Percentiles rank a stretch among this genome's conserved stretches.
Evolutionary conservation across 2,329 filamentous ascomycete species (phyloP).

Genomic region (Nemania sp.): DNA sequence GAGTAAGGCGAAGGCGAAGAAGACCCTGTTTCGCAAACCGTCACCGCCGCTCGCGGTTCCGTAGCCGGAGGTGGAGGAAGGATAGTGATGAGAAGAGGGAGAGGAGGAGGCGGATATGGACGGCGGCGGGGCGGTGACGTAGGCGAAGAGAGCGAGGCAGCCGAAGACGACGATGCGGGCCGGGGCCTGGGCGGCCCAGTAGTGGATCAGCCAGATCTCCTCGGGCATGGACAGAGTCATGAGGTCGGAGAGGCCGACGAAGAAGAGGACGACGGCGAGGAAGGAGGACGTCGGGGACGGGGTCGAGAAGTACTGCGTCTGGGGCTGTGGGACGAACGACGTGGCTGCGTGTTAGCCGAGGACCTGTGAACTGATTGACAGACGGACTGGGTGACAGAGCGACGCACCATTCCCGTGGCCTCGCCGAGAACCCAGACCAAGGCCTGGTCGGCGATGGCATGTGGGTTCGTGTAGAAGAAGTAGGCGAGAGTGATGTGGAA

Average conservation of each 20-base stretch:
- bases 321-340: slow-evolving; percentile 52
- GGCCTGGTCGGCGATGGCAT: slow-evolving; percentile 74
- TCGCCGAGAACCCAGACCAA: slow-evolving; percentile 82
- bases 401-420: slow-evolving; percentile 75
- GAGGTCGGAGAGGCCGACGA: slow-evolving; percentile 66
- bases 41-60: slow-evolving; percentile 57
- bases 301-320: slow-evolving; percentile 68
- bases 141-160: slow-evolving; percentile 56
- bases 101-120: slow-evolving; percentile 22
- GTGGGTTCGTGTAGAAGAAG: slow-evolving; percentile 78
- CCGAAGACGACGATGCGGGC: slow-evolving; percentile 61
- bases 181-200: slow-evolving; percentile 69
- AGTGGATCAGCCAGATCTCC: slow-evolving; percentile 63
- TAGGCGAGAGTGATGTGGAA: slow-evolving; percentile 84
- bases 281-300: slow-evolving; percentile 75
- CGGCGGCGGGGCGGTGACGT: slow-evolving; percentile 45
- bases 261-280: slow-evolving; percentile 68
- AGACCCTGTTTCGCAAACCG: slow-evolving; percentile 77
- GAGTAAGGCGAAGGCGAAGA: slow-evolving; percentile 84
- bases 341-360: slow-evolving; percentile 2
- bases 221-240: slow-evolving; percentile 70
- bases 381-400: no score
- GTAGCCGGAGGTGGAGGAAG: slow-evolving; percentile 36
- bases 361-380: background rate
- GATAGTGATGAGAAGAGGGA: background rate